These are phyloP conservation scores for Onygenales sp. DNA, from an alignment of 2,329 filamentous ascomycete species.

Conservation along the genomic window DNA sequence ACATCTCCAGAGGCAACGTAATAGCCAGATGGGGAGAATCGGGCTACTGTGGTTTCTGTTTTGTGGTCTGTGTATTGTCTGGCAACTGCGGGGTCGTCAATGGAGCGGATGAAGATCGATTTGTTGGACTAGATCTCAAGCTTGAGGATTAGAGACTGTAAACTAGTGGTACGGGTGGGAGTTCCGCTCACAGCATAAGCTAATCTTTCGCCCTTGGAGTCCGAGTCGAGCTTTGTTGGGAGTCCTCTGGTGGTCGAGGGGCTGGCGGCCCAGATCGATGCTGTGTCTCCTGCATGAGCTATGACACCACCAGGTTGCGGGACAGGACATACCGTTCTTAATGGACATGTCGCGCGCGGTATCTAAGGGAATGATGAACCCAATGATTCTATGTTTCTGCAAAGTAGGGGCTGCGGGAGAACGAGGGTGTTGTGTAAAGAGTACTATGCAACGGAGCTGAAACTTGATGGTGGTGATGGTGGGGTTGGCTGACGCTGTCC, in stretches of 20 bases:
- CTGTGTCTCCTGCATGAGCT: conserved; percentile 29
- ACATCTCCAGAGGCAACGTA: conserved; percentile 89
- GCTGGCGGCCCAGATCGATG: conserved; percentile 71
- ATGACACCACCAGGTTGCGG: neutral
- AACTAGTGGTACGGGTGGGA: too few relatives aligned
- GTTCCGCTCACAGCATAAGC: conserved; percentile 66
- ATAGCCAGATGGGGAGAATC: conserved; percentile 88
- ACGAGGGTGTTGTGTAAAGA: too few relatives aligned
- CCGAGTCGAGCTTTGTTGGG: conserved; percentile 78
- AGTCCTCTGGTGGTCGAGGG: conserved; percentile 77
- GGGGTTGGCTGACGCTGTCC: neutral
- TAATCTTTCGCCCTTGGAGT: conserved; percentile 82
- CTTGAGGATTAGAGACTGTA: neutral
- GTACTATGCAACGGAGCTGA: too few relatives aligned
- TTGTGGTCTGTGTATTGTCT: conserved; percentile 93
- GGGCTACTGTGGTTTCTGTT: conserved; percentile 77
- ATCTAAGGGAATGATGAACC: neutral
- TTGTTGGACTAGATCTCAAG: conserved; percentile 65
- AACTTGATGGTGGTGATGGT: neutral
- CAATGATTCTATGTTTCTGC: too few relatives aligned
- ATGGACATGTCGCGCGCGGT: conserved; percentile 32
- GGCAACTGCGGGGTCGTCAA: conserved; percentile 75
- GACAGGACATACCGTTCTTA: conserved; percentile 27
- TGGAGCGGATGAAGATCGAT: conserved; percentile 89
- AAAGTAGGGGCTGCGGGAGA: too few relatives aligned